Base-by-base conservation (phyloP, 768 basidiomycete species). In the Ramaria sp. region DNA sequence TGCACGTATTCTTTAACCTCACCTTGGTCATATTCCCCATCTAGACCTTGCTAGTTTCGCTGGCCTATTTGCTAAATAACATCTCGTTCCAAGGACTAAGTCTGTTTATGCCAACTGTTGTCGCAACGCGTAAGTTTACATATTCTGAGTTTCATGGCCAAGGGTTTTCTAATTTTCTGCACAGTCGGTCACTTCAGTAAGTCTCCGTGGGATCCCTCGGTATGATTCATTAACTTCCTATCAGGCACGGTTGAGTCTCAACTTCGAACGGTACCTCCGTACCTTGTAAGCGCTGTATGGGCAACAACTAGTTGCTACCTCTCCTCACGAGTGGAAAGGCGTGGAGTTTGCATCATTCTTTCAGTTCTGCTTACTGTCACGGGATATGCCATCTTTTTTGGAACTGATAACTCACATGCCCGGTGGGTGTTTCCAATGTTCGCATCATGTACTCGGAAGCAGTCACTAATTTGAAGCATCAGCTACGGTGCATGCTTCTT, bases 401-500 rank as follows among this genome's bases (percentile, higher is more conserved):
- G 69, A 11, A 74, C 75, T 1, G 69, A 67, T 33, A 73, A 75
- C 41, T 59, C 71, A 12, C 71, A 76, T 54, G 76, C 76, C 33
- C 64, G 63, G 59, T 63, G 39, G 22, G 12, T 19, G 11, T n/a
- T n/a, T n/a, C n/a, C n/a, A 51, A 4, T 51, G 11, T 27, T 37
- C 39, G n/a, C n/a, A n/a, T n/a, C n/a, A n/a, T n/a, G n/a, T n/a
- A n/a, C n/a, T n/a, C n/a, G n/a, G n/a, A n/a, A n/a, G n/a, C n/a
- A n/a, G n/a, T n/a, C n/a, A n/a, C n/a, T n/a, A n/a, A n/a, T 38
- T 19, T 31, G n/a, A 27, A 27, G n/a, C n/a, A 6, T 31, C 41
- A 73, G 76, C 58, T 77, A 78, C 64, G 75, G 72, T 3, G 75
- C 76, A 4, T 76, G 75, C 59, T 78, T 78, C 62, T 61, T 78